These are phyloP conservation scores for Podila horticola DNA, from an alignment of 192 early-diverging fungal species.

Conservation along the genomic window DNA sequence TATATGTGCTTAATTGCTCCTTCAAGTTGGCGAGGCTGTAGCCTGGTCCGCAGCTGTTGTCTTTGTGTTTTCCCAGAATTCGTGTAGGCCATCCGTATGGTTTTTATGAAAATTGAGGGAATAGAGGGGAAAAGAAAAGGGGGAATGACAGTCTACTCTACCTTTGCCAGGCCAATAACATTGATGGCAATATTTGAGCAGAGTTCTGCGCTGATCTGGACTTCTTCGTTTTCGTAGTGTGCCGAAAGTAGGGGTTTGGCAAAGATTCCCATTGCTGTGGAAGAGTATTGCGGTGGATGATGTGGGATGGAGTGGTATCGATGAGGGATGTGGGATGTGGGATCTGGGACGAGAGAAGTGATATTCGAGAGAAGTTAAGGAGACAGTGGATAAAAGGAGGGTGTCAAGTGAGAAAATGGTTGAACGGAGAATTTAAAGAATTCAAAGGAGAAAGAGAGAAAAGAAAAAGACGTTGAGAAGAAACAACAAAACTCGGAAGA, in stretches of 20 bases:
- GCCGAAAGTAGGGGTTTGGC: conserved; percentile 26
- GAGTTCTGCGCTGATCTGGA: conserved; percentile 51
- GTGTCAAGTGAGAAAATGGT: background rate
- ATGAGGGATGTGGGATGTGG: background rate
- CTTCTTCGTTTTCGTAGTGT: conserved; percentile 44
- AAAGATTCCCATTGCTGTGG: conserved; percentile 34
- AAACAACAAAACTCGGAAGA: background rate
- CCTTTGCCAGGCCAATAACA: conserved; percentile 46
- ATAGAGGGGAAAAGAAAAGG: background rate
- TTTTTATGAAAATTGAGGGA: background rate
- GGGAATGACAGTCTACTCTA: conserved; percentile 8
- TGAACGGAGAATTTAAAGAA: background rate
- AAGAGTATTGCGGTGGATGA: background rate
- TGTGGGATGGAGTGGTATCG: background rate
- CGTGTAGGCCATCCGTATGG: no score
- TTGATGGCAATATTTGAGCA: conserved; percentile 41
- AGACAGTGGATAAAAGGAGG: no score
- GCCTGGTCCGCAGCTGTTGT: no score
- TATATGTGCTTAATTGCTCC: no score
- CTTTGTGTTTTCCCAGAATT: no score
- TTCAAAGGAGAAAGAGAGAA: background rate
- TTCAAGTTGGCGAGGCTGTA: no score
- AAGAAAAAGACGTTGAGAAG: background rate
- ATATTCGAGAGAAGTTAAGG: background rate
- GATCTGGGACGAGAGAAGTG: background rate